Base-by-base conservation (phyloP, 208 protist genomes). In the Acanthamoeba culbertsoni region DNA sequence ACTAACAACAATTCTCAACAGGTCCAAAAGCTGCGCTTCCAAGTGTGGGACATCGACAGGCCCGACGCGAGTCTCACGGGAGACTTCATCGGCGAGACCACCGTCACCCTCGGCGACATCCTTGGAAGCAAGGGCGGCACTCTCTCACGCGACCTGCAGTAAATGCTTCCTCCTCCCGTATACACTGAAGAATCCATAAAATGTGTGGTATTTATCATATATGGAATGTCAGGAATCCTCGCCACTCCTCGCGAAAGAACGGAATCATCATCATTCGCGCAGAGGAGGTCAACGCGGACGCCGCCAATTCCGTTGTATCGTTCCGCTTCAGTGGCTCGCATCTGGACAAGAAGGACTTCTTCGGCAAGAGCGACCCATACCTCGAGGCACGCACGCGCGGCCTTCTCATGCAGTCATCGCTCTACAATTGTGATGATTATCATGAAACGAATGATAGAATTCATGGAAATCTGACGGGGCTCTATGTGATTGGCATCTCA, bases 261-360 rank as follows among this genome's bases (percentile, higher is more conserved):
- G 33, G 82, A 26, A 28, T 68, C 55, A 68, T 90, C 28, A 59
- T 68, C 55, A 37, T 59, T 40, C 46, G 35, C 7, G 35, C 53
- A 18, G 40, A 59, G 82, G 35, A 68, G 82, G 40, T 68, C 16
- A 68, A 48, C 40, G 75, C 43, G 18, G 40, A 57, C 18, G 43
- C 46, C 43, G 16, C 16, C 26, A 57, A 59, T 43, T 86, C 75
- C 37, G 35, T 48, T 43, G 26, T 59, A 16, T 31, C 18, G 46
- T 57, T 94, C 14, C 33, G 31, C 28, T 48, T 92, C 4, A 53
- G 18, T 26, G 94, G 77, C 40, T 31, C 57, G 16, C 23, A 77
- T 12, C 59, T 95, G 2, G 94, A 95, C 62, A 95, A 95, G 57
- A 95, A 95, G 55, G 94, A 94, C 63, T 53, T 95, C 0, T 94